A percentile compares a stretch with the other conserved stretches of the same genome.
These are phyloP conservation scores for Aspergillus fumigatus DNA, from an alignment of 2,329 filamentous ascomycete species.

Conservation along the genomic window DNA sequence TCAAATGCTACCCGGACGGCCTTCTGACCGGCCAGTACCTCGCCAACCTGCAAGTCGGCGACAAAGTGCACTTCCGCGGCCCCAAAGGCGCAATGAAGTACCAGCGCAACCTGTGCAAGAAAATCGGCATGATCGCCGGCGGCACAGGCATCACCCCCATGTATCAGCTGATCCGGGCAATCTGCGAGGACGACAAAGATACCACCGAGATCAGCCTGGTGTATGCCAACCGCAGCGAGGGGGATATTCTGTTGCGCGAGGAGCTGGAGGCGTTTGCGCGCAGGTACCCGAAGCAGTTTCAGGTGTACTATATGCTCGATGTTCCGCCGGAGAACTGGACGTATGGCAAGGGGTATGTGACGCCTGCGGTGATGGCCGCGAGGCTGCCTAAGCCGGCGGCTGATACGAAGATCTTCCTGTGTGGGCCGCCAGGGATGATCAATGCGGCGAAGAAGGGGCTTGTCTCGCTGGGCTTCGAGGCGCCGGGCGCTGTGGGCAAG, in stretches of 20 bases:
- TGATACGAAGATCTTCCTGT: constrained; percentile 54
- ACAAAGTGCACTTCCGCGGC: constrained; percentile 30
- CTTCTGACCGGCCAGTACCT: constrained; percentile 28
- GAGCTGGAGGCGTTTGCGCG: constrained; percentile 53
- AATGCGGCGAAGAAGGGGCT: constrained; percentile 52
- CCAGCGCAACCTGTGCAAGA: constrained; percentile 20
- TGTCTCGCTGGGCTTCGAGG: constrained; percentile 48
- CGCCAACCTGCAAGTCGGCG: constrained; percentile 25
- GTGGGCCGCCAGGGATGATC: constrained; percentile 59
- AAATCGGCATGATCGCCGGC: constrained; percentile 36
- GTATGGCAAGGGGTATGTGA: constrained; percentile 49
- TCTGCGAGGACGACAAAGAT: constrained; percentile 57
- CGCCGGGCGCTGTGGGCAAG: constrained; percentile 48
- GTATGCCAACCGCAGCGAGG: constrained; percentile 56
- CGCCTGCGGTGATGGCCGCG: constrained; percentile 47
- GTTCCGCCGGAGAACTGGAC: constrained; percentile 45
- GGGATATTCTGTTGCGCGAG: constrained; percentile 54
- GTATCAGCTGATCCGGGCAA: constrained; percentile 59
- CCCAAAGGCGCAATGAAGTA: constrained; percentile 35
- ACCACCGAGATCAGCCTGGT: constrained; percentile 54
- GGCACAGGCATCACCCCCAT: constrained; percentile 47
- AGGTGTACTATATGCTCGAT: constrained; percentile 54
- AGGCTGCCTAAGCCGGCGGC: constrained; percentile 44
- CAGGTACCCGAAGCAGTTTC: constrained; percentile 51
- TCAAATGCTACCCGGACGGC: constrained; percentile 34